Evolutionary conservation across 495 filamentous ascomycete species (phyloP), one percentile per base, ranked within the genome.

Genomic region (Penicillium paradoxum): DNA sequence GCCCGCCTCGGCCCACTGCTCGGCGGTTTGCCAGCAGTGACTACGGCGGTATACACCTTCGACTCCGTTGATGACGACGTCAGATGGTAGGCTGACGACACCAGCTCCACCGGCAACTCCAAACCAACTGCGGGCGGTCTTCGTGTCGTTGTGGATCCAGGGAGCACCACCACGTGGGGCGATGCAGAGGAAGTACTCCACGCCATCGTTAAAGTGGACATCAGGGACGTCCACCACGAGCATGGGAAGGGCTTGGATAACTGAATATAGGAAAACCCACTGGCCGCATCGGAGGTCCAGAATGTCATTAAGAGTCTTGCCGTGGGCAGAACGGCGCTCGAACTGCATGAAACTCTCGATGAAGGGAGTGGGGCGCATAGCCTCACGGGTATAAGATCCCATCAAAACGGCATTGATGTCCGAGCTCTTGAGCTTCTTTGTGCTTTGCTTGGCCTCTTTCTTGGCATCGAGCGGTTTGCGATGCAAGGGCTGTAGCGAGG

Each of bases 141-240:
- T 82, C 53, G 75, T 78, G 54, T 78, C 75, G 42, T 90, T 86
- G 47, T 88, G 83, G 42, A 86, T 84, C 95, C 93, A 98, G 2
- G 93, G 92, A 2, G 84, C 77, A 54, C 85, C 84, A 18, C 88
- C 87, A 58, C 87, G 85, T 0, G 91, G 85, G 9, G 89, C 85
- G 65, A 96, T 82, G 70, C 91, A 97, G n/a, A 97, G 80, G 75
- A 97, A 97, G 72, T 97, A 96, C 67, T 97, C 95, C 10, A 95
- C 90, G 4, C 84, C 86, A 25, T 96, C 83, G 0, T 80, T 87
- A 57, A 78, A 92, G 51, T 79, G 79, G 36, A 96, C 69, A 10
- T 82, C 87, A 2, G 88, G 88, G 3, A 89, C 91, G 71, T 97
- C 95, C 22, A 95, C 80, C 1, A 95, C 87, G 4, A 96, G 75